Percentiles rank a stretch among this genome's conserved stretches.
Evolutionary conservation across 495 filamentous ascomycete genomes (phyloP).

Genomic region (Aspergillus sclerotiicarbonarius): DNA sequence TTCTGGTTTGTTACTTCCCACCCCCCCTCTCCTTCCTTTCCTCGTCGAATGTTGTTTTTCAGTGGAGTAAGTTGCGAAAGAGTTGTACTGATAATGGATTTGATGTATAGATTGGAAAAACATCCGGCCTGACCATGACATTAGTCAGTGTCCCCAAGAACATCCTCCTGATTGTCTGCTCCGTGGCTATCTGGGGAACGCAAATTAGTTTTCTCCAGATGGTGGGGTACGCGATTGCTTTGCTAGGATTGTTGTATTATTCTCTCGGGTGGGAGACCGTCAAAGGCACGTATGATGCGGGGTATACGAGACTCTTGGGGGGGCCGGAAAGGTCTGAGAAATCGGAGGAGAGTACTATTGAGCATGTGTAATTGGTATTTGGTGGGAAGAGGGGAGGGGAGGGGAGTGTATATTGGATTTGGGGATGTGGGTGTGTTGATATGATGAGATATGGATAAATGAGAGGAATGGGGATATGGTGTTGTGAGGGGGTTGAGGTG

Average conservation of each 20-base stretch:
- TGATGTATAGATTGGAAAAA: constrained; percentile 63
- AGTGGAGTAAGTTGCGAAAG: background rate
- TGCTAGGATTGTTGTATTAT: constrained; percentile 64
- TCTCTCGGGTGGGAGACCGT: constrained; percentile 47
- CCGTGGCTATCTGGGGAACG: constrained; percentile 65
- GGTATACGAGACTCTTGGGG: background rate
- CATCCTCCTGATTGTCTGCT: constrained; percentile 64
- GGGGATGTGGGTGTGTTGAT: too few species aligned
- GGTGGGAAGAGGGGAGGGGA: too few species aligned
- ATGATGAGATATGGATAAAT: too few species aligned
- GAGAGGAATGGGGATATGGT: too few species aligned
- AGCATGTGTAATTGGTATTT: too few species aligned
- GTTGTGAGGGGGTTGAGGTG: too few species aligned
- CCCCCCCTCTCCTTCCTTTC: background rate
- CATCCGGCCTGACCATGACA: constrained; percentile 72
- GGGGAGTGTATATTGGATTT: too few species aligned
- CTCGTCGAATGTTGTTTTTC: background rate
- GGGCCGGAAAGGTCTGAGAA: background rate
- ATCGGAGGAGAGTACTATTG: background rate
- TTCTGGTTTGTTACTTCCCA: constrained; percentile 60
- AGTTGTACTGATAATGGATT: background rate
- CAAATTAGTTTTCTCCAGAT: constrained; percentile 57
- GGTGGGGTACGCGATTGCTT: constrained; percentile 64
- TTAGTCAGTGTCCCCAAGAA: constrained; percentile 76
- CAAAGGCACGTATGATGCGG: background rate